phyloP scores from a whole-genome alignment of 2,329 filamentous ascomycete genomes.

The Keithomyces neogunnii region DNA sequence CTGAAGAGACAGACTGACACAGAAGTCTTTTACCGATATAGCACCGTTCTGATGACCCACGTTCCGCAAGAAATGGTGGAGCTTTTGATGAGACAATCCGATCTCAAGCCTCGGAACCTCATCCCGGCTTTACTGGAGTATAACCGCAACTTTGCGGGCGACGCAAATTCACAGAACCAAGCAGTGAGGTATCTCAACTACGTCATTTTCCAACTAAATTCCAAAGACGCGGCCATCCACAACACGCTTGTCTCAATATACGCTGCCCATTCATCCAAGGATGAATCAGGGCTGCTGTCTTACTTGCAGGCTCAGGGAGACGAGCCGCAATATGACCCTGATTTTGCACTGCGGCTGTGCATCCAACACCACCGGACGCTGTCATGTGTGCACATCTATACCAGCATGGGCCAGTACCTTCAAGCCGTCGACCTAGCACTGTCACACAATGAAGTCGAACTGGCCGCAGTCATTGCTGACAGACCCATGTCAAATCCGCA shows the following conservation, averaged over 20 bases:
- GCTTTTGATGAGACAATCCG: conserved; percentile 84
- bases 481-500: conserved; percentile 69
- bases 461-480: conserved; percentile 84
- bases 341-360: conserved; percentile 91
- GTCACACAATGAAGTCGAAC: conserved; percentile 80
- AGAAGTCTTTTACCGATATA: conserved; percentile 93
- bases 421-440: conserved; percentile 90
- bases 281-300: conserved; percentile 75
- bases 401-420: conserved; percentile 87
- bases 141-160: conserved; percentile 64
- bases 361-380: conserved; percentile 91
- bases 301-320: conserved; percentile 89
- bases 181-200: conserved; percentile 90
- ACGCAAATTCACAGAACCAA: conserved; percentile 67
- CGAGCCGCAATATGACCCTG: conserved; percentile 82
- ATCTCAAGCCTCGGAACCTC: conserved; percentile 75
- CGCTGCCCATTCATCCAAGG: conserved; percentile 72
- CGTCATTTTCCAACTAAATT: conserved; percentile 78
- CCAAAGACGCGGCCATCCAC: conserved; percentile 79
- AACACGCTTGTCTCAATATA: conserved; percentile 97
- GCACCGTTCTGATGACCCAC: conserved; percentile 91
- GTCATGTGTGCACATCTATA: conserved; percentile 95
- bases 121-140: conserved; percentile 94
- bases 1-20: conserved; percentile 88
- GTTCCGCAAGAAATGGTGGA: conserved; percentile 82